Conservation (phyloP, 352 stramenopile species). For the Phytophthora cryptogea region DNA sequence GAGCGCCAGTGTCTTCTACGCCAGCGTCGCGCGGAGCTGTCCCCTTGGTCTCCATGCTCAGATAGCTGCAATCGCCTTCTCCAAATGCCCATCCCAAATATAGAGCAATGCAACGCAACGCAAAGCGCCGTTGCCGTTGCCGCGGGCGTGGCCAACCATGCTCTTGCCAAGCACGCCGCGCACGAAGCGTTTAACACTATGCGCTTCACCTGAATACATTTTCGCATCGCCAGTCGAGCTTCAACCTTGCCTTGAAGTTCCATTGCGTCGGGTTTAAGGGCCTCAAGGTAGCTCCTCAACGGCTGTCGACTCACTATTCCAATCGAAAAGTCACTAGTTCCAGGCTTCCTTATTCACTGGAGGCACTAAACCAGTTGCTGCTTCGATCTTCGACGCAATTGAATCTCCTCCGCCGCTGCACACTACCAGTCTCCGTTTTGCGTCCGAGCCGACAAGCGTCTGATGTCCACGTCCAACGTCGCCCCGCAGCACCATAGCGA, state of each 20-base stretch:
- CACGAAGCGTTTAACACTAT: conserved; percentile 11
- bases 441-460: background rate
- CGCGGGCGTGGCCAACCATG: too few relatives aligned
- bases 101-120: conserved; percentile 3
- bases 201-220: conserved; percentile 30
- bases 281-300: background rate
- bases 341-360: conserved; percentile 1
- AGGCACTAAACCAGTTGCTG: background rate
- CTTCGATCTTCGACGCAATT: background rate
- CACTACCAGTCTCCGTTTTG: conserved; percentile 28
- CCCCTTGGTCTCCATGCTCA: background rate
- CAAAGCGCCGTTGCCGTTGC: too few relatives aligned
- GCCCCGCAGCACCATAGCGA: conserved; percentile 35
- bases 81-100: conserved; percentile 6
- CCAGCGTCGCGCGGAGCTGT: background rate
- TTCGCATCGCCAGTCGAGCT: conserved; percentile 6
- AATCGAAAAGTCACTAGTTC: conserved; percentile 1
- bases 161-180: too few relatives aligned
- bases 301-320: background rate
- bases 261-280: conserved; percentile 3
- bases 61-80: background rate
- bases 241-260: conserved; percentile 30
- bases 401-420: too few relatives aligned
- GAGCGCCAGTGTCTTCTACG: background rate
- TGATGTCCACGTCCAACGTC: conserved; percentile 38